These are phyloP conservation scores for Dendrobium officinale DNA, from an alignment of 106 monocot species.

Conservation along the genomic window DNA sequence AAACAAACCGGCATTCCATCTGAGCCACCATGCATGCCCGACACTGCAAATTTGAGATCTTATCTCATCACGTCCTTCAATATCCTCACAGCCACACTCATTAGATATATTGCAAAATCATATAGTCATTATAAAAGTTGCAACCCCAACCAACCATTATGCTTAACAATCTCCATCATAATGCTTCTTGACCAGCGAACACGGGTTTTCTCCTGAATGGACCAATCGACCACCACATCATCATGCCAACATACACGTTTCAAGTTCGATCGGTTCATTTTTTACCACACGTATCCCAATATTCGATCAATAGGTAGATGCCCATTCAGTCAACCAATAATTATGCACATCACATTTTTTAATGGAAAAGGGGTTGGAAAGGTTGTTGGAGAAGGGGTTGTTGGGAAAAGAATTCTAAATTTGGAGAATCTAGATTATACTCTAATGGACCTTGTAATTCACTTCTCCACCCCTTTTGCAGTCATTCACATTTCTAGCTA, in stretches of 20 bases:
- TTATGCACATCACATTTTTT: not conserved
- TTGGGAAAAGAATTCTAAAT: not conserved
- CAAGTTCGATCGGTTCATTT: not conserved
- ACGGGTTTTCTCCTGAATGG: not conserved
- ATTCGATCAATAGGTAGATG: not conserved
- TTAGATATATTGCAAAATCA: not conserved
- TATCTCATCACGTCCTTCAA: too few species aligned
- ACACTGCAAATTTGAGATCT: not conserved
- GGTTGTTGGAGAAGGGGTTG: not conserved
- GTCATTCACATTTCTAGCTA: not conserved
- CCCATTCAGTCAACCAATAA: not conserved
- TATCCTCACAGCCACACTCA: too few species aligned
- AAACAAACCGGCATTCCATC: not conserved
- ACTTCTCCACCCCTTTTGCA: not conserved
- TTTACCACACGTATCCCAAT: not conserved
- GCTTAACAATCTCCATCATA: not conserved
- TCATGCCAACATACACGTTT: not conserved
- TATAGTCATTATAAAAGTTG: not conserved
- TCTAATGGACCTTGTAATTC: not conserved
- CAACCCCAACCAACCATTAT: not conserved
- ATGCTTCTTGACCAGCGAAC: not conserved
- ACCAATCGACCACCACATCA: not conserved
- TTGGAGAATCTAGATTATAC: not conserved
- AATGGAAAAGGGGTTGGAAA: not conserved
- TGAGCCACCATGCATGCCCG: not conserved